Percentiles rank a stretch among this genome's conserved stretches.
Evolutionary conservation across 2,329 filamentous ascomycete genomes (phyloP).

Genomic region (Phyllosticta paracitricarpa): DNA sequence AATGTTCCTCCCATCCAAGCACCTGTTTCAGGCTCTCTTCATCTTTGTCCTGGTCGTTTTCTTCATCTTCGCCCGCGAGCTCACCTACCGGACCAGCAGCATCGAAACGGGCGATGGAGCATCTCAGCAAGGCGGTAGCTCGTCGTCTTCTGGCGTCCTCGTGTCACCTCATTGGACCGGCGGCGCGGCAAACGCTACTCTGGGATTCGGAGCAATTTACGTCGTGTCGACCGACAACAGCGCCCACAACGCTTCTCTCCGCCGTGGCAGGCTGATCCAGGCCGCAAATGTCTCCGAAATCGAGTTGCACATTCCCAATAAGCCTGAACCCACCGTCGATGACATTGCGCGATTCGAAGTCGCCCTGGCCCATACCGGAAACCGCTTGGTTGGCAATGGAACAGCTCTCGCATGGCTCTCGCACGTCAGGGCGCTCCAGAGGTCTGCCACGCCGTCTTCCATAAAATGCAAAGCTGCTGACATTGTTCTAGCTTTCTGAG

Average conservation of each 20-base stretch:
- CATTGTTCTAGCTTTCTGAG: slow-evolving; percentile 28
- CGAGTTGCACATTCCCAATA: slow-evolving; percentile 31
- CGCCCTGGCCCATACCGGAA: slow-evolving; percentile 17
- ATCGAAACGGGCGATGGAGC: background rate
- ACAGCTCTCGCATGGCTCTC: slow-evolving; percentile 36
- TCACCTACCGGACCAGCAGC: background rate
- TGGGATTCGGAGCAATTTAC: slow-evolving; percentile 30
- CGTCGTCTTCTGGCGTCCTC: background rate
- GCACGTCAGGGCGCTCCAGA: slow-evolving; percentile 31
- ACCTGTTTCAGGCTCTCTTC: background rate
- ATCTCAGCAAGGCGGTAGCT: background rate
- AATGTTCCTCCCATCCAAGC: background rate
- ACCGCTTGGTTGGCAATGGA: slow-evolving; percentile 24
- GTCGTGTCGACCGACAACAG: slow-evolving; percentile 26
- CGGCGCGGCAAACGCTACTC: slow-evolving; percentile 23
- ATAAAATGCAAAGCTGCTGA: background rate
- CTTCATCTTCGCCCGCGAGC: background rate
- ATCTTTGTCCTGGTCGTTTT: background rate
- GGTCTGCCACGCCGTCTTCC: slow-evolving; percentile 16
- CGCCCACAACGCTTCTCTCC: slow-evolving; percentile 18
- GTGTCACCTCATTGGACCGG: background rate
- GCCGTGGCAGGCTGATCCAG: slow-evolving; percentile 29
- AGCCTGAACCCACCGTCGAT: slow-evolving; percentile 32
- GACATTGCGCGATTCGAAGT: slow-evolving; percentile 28
- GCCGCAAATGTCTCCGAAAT: slow-evolving; percentile 33